A percentile compares a stretch with the other conserved stretches of the same genome.
These are phyloP conservation scores for Rhodofomes roseus DNA, from an alignment of 1,284 basidiomycete genomes.

Conservation along the genomic window DNA sequence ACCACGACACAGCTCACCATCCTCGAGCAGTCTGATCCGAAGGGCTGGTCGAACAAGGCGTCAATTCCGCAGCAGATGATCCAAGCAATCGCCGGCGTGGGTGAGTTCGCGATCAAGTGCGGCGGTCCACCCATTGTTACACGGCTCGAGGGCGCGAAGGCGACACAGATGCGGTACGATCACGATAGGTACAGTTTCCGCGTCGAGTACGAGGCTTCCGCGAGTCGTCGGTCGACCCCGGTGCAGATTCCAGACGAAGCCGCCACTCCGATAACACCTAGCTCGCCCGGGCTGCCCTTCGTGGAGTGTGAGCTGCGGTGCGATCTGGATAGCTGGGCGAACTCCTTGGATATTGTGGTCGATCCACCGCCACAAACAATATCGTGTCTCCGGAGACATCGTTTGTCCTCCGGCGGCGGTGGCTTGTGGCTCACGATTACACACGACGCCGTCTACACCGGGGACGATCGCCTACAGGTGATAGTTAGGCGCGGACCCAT, in stretches of 20 bases:
- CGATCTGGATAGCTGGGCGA: constrained; percentile 90
- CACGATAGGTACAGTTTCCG: constrained; percentile 82
- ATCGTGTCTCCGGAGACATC: constrained; percentile 83
- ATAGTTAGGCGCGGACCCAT: constrained; percentile 74
- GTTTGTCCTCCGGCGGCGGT: constrained; percentile 84
- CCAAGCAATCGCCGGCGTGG: constrained; percentile 80
- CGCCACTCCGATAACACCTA: constrained; percentile 4
- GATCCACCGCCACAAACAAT: constrained; percentile 91
- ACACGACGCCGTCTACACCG: constrained; percentile 77
- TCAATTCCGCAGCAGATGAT: constrained; percentile 93
- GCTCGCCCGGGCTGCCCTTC: constrained; percentile 38
- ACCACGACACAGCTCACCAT: constrained; percentile 94
- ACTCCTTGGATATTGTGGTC: constrained; percentile 85
- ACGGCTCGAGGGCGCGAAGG: constrained; percentile 77
- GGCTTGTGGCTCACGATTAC: constrained; percentile 96
- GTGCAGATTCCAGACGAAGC: constrained; percentile 13
- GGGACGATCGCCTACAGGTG: constrained; percentile 64
- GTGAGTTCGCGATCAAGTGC: constrained; percentile 92
- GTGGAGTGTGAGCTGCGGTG: constrained; percentile 95
- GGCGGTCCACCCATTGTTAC: constrained; percentile 92
- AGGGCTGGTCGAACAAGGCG: constrained; percentile 96
- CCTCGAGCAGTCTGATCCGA: constrained; percentile 95
- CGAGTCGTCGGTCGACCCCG: constrained; percentile 41
- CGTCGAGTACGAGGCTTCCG: constrained; percentile 80
- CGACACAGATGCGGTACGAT: constrained; percentile 77